Percentiles rank a stretch among this genome's conserved stretches.
Conservation (phyloP, 208 protist species). For the Naegleria gruberi region DNA sequence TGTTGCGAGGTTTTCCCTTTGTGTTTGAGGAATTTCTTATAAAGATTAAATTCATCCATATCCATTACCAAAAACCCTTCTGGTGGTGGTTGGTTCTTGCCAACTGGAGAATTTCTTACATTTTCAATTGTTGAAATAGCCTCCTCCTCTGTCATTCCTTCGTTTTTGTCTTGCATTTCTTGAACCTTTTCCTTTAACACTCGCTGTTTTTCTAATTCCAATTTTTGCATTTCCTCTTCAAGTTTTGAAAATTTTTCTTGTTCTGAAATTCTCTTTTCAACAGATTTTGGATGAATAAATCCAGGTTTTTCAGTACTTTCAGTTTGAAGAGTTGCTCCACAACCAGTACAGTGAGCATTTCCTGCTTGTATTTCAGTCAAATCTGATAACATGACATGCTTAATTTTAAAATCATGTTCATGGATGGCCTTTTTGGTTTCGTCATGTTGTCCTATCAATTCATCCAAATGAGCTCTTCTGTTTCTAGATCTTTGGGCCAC, state of each 20-base stretch:
- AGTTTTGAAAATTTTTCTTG: conserved; percentile 5
- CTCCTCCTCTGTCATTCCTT: background rate
- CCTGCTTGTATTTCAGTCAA: background rate
- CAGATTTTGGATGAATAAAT: background rate
- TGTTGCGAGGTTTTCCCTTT: background rate
- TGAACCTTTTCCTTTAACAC: background rate
- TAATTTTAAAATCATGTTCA: background rate
- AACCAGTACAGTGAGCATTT: background rate
- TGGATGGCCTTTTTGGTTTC: background rate
- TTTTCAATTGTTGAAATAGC: background rate
- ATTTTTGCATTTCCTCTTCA: background rate
- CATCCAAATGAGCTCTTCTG: no score
- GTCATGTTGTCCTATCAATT: no score
- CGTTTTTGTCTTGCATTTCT: background rate
- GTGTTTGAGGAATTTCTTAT: background rate
- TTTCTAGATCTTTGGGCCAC: no score
- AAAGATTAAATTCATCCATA: background rate
- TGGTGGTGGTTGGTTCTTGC: background rate
- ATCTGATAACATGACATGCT: background rate
- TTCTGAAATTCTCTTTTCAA: background rate
- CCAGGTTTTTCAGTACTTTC: background rate
- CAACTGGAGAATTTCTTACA: background rate
- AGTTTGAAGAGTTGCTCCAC: background rate
- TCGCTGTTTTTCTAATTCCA: background rate
- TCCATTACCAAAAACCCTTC: background rate